Evolutionary conservation across 2,329 filamentous ascomycete genomes (phyloP).

Genomic region (Talaromyces marneffei): DNA sequence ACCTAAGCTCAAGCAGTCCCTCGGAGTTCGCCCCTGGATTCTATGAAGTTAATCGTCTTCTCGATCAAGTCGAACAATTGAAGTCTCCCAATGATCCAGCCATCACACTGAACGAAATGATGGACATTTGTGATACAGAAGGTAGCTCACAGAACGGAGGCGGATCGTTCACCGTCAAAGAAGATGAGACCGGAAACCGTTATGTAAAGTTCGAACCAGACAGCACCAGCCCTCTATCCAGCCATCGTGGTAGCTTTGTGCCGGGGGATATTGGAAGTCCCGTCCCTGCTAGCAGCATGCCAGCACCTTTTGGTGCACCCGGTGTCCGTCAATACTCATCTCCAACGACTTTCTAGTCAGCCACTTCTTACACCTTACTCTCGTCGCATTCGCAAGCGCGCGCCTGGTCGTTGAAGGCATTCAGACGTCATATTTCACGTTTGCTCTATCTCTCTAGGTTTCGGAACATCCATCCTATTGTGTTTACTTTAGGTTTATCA

Average conservation of each 20-base stretch:
- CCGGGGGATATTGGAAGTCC: constrained; percentile 69
- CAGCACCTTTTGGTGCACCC: constrained; percentile 29
- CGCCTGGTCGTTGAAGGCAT: constrained; percentile 9
- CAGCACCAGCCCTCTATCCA: constrained; percentile 39
- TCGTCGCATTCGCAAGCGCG: constrained; percentile 2
- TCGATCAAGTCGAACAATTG: constrained; percentile 60
- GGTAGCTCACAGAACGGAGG: constrained; percentile 82
- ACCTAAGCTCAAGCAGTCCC: constrained; percentile 43
- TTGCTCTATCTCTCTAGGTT: constrained; percentile 2
- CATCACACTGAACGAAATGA: constrained; percentile 61
- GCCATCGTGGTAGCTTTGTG: constrained; percentile 38
- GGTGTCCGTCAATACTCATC: constrained; percentile 35
- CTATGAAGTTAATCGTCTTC: constrained; percentile 60
- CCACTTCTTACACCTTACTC: background rate
- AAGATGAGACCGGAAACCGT: constrained; percentile 40
- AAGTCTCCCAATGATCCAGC: constrained; percentile 53
- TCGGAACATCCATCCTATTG: background rate
- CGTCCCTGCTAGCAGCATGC: constrained; percentile 42
- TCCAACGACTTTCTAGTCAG: constrained; percentile 21
- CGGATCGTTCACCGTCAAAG: constrained; percentile 70
- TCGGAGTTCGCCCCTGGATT: constrained; percentile 54
- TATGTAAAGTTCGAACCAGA: constrained; percentile 50
- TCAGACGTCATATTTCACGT: constrained; percentile 8
- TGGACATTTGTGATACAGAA: constrained; percentile 84
- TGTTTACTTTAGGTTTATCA: background rate